A percentile compares a stretch with the other conserved stretches of the same genome.
Conservation (phyloP, 768 basidiomycete genomes). For the Coprinellus aureogranulatus region DNA sequence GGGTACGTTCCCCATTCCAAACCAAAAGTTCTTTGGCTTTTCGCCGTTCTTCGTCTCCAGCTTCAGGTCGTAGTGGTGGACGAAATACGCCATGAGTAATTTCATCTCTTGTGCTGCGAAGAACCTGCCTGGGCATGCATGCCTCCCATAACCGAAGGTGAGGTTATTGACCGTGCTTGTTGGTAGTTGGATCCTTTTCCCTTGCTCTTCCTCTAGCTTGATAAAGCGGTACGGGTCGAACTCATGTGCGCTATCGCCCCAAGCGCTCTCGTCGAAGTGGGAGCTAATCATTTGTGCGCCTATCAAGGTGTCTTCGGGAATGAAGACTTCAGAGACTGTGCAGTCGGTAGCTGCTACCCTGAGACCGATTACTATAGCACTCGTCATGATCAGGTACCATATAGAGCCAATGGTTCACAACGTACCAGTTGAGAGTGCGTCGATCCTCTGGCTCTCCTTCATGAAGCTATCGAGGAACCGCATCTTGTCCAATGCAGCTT, state of each 20-base stretch:
- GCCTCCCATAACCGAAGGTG: slow-evolving; percentile 35
- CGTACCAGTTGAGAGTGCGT: slow-evolving; percentile 9
- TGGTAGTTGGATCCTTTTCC: slow-evolving; percentile 22
- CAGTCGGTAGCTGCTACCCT: slow-evolving; percentile 37
- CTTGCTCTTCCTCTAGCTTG: slow-evolving; percentile 19
- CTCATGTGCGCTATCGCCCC: slow-evolving; percentile 30
- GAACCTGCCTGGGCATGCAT: slow-evolving; percentile 27
- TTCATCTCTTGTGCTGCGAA: slow-evolving; percentile 14
- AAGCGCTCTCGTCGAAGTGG: slow-evolving; percentile 25
- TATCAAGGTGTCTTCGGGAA: slow-evolving; percentile 38
- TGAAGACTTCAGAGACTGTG: slow-evolving; percentile 39
- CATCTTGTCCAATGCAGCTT: slow-evolving; percentile 11
- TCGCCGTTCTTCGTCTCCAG: slow-evolving; percentile 6
- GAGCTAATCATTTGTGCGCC: slow-evolving; percentile 23
- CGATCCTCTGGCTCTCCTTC: slow-evolving; percentile 13
- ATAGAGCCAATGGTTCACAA: background rate
- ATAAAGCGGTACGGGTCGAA: slow-evolving; percentile 46
- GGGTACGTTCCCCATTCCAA: slow-evolving; percentile 8
- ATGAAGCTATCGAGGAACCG: slow-evolving; percentile 12
- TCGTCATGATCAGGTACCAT: no score
- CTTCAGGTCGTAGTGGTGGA: slow-evolving; percentile 12
- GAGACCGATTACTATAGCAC: slow-evolving; percentile 17
- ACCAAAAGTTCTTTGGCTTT: slow-evolving; percentile 7
- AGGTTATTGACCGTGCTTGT: slow-evolving; percentile 27
- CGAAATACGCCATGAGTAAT: slow-evolving; percentile 9